Conservation (phyloP, 306 rosid genomes). For the Oemleria cerasiformis region DNA sequence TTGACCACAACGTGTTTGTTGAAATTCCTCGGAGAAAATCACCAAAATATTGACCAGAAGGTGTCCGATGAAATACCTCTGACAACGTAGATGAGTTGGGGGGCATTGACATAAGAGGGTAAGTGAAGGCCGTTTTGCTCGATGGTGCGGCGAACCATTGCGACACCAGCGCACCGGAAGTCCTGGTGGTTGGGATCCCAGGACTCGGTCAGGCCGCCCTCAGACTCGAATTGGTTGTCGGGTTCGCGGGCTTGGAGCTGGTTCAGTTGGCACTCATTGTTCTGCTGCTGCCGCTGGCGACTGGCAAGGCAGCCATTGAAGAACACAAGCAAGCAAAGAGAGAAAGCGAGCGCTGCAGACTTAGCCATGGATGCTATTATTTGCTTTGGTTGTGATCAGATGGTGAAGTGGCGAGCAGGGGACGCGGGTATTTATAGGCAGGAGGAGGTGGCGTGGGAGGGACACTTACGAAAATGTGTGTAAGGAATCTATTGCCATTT, state of each 20-base stretch:
- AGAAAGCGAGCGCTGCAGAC: constrained; percentile 21
- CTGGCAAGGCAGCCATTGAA: constrained; percentile 36
- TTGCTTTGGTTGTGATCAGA: not conserved
- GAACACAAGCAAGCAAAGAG: constrained; percentile 36
- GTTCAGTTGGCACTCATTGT: constrained; percentile 32
- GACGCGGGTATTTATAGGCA: not conserved
- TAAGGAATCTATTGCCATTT: constrained; percentile 13
- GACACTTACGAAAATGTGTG: constrained; percentile 6
- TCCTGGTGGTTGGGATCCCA: constrained; percentile 44
- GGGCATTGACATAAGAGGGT: constrained; percentile 42
- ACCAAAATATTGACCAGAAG: not conserved
- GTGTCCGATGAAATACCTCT: constrained; percentile 22
- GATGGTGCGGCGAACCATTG: constrained; percentile 26
- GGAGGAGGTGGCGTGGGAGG: not conserved
- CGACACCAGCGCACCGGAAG: constrained; percentile 39
- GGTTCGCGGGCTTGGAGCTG: constrained; percentile 41
- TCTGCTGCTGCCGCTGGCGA: not conserved
- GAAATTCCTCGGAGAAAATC: not conserved
- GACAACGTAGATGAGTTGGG: constrained; percentile 33
- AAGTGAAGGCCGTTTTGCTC: constrained; percentile 46
- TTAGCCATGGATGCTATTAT: constrained; percentile 40
- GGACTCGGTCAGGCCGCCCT: constrained; percentile 36
- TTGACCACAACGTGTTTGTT: too few species aligned
- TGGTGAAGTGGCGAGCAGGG: constrained; percentile 10
- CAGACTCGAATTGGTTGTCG: constrained; percentile 25